phyloP scores from a whole-genome alignment of 345 rosid genomes.

The Lumnitzera littorea region DNA sequence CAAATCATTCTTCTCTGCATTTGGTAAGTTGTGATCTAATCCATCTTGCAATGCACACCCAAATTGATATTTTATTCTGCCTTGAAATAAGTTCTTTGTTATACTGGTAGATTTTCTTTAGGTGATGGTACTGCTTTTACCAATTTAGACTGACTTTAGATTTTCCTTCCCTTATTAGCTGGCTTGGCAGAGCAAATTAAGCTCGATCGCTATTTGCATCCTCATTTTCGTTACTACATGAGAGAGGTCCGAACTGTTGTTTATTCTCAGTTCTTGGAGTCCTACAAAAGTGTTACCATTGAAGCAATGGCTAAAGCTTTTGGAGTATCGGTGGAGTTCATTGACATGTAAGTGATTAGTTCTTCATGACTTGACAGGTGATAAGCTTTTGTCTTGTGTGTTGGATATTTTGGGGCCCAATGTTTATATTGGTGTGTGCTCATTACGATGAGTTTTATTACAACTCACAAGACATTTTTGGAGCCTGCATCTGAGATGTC shows the following conservation, averaged over 20 bases:
- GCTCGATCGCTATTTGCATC: constrained; percentile 80
- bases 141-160: no score
- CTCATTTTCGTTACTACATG: constrained; percentile 97
- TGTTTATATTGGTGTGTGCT: not conserved
- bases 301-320: constrained; percentile 99
- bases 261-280: constrained; percentile 92
- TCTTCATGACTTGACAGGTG: no score
- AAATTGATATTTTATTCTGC: no score
- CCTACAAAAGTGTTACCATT: constrained; percentile 93
- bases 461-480: not conserved
- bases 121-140: no score
- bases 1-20: constrained; percentile 86
- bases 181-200: constrained; percentile 83
- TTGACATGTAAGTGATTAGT: constrained; percentile 68
- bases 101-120: no score
- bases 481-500: not conserved
- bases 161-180: constrained; percentile 32
- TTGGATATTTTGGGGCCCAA: not conserved
- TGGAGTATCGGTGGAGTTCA: constrained; percentile 88
- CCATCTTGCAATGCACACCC: no score
- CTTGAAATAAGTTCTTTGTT: no score
- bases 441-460: no score
- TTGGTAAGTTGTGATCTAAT: constrained; percentile 42
- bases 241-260: constrained; percentile 92
- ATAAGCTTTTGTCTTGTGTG: no score